A percentile compares a stretch with the other conserved stretches of the same genome.
phyloP scores from a whole-genome alignment of 495 filamentous ascomycete genomes.

The Trichoderma virens region DNA sequence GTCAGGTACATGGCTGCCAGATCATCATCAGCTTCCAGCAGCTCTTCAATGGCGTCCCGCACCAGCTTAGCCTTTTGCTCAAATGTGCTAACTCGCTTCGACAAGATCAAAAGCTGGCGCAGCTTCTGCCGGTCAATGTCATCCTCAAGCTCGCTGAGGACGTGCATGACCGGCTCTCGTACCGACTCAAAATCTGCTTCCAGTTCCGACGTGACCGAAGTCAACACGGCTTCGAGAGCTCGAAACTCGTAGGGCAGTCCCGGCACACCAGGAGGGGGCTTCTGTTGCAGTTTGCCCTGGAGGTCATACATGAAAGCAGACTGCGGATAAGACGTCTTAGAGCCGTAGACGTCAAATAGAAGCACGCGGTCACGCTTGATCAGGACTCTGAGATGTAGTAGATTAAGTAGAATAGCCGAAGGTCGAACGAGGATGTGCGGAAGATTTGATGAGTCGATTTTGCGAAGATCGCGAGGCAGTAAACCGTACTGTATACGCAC shows the following conservation, averaged over 20 bases:
- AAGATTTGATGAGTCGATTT: conserved; percentile 97
- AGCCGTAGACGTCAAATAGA: conserved; percentile 91
- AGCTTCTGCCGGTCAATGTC: conserved; percentile 95
- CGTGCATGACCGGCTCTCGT: conserved; percentile 79
- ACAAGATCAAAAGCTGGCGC: conserved; percentile 80
- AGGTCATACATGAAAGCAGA: conserved; percentile 95
- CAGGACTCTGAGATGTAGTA: conserved; percentile 85
- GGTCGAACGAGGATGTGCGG: conserved; percentile 93
- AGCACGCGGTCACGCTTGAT: conserved; percentile 93
- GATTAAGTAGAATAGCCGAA: conserved; percentile 87
- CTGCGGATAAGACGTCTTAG: conserved; percentile 89
- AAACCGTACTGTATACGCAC: conserved; percentile 71
- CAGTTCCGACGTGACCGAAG: conserved; percentile 75
- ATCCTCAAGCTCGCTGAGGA: conserved; percentile 86
- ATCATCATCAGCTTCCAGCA: conserved; percentile 97
- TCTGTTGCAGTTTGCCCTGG: conserved; percentile 53
- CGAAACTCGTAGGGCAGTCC: conserved; percentile 63
- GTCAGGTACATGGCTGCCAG: conserved; percentile 90
- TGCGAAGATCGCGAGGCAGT: conserved; percentile 89
- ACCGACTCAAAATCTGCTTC: conserved; percentile 92
- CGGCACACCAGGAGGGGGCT: conserved; percentile 33
- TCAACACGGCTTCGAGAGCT: conserved; percentile 72
- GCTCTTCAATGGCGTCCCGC: conserved; percentile 88
- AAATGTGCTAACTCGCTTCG: conserved; percentile 92
- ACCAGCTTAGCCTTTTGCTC: conserved; percentile 95